Conservation (phyloP, 768 basidiomycete genomes). For the Russula ochroleuca region DNA sequence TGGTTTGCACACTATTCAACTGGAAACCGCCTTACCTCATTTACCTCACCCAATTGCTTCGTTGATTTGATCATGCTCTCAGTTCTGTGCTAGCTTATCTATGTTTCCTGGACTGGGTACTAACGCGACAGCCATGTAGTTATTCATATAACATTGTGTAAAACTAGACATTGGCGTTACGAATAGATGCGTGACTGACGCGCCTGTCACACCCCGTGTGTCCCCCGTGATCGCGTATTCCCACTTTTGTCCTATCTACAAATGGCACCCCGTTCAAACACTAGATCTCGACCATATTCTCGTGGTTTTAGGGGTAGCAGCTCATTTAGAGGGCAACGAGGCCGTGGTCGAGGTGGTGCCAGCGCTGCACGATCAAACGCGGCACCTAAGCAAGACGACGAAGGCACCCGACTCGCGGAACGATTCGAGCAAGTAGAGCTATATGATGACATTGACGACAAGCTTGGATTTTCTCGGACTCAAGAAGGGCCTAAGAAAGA, state of each 20-base stretch:
- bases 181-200: slow-evolving; percentile 16
- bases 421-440: slow-evolving; percentile 74
- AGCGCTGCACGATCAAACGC: slow-evolving; percentile 40
- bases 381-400: slow-evolving; percentile 73
- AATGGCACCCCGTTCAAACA: slow-evolving; percentile 25
- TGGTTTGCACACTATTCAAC: slow-evolving; percentile 7
- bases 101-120: slow-evolving; percentile 17
- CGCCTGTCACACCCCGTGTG: slow-evolving; percentile 10
- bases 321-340: slow-evolving; percentile 44
- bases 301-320: slow-evolving; percentile 40
- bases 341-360: slow-evolving; percentile 43
- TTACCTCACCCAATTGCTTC: slow-evolving; percentile 11
- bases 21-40: slow-evolving; percentile 6
- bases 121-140: slow-evolving; percentile 19
- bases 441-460: slow-evolving; percentile 88
- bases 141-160: slow-evolving; percentile 17
- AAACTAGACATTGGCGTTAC: neutral
- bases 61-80: slow-evolving; percentile 22
- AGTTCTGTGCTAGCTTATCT: slow-evolving; percentile 19
- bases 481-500: slow-evolving; percentile 74
- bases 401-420: slow-evolving; percentile 83
- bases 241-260: neutral
- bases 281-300: slow-evolving; percentile 35
- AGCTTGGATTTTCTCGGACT: slow-evolving; percentile 78
- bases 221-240: neutral